Base-by-base conservation (phyloP, 768 basidiomycete species). In the Candolleomyces aberdarensis region DNA sequence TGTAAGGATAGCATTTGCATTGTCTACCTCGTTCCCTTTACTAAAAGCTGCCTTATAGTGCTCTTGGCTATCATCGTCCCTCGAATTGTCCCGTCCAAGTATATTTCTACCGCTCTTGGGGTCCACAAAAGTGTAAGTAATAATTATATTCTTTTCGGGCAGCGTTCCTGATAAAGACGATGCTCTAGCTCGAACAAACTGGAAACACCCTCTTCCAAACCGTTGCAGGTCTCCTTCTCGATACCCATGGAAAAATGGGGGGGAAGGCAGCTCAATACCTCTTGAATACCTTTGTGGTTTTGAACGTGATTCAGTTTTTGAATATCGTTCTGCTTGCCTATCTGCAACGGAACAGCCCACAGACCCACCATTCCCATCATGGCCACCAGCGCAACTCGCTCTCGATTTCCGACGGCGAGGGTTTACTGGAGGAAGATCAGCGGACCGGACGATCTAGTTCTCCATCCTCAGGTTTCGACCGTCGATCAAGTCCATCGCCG, bases 71-170 rank as follows among this genome's bases (percentile, higher is more conserved):
- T 92, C 15, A 77, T 92, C 39, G 91, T 92, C 0, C 89, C 91
- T 0, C 82, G 80, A 56, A 82, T 92, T 31, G 88, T 92, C 0
- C 81, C 85, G 7, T 64, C 80, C 19, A 88, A 87, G 69, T 92
- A 88, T 70, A 84, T 92, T 49, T 87, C 88, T 1, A 92, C 91
- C 1, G 89, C 88, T 5, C 77, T 92, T 0, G 91, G 89, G 1
- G 85, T 86, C 7, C 89, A 92, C 68, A 92, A 92, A 70, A 85
- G 86, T 68, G 91, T 91, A 74, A 63, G 86, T 73, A 3, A 39
- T 44, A 0, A 11, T 17, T 47, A 3, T 58, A 41, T 22, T 56
- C 32, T 53, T 20, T 15, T 39, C 15, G 39, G 39, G 62, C 11
- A 6, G 8, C 26, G 36, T 44, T 47, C 17, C 50, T 52, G n/a